phyloP scores from a whole-genome alignment of 306 rosid species.

The Acmispon strigosus region DNA sequence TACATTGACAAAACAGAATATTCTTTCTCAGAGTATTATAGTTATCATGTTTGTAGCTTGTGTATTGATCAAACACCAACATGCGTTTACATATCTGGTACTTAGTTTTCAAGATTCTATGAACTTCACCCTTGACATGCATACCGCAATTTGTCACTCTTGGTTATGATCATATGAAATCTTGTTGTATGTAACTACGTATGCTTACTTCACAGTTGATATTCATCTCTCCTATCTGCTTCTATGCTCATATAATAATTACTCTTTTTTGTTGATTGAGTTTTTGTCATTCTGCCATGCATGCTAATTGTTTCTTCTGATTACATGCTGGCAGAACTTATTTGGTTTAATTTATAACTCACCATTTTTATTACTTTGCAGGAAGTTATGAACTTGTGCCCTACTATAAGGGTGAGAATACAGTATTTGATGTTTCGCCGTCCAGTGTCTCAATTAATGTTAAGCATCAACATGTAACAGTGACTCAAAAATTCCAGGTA shows the following conservation, averaged over 20 bases:
- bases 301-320: slow-evolving; percentile 18
- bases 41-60: background rate
- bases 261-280: background rate
- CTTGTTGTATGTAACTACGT: slow-evolving; percentile 5
- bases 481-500: slow-evolving; percentile 92
- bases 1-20: background rate
- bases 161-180: slow-evolving; percentile 1
- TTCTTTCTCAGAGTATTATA: background rate
- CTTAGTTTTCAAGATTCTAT: slow-evolving; percentile 8
- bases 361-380: slow-evolving; percentile 31
- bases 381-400: slow-evolving; percentile 86
- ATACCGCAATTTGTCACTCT: background rate
- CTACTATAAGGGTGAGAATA: slow-evolving; percentile 95
- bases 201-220: background rate
- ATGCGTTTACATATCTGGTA: slow-evolving; percentile 10
- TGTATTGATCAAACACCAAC: background rate
- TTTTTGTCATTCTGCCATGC: slow-evolving; percentile 17
- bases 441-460: slow-evolving; percentile 59
- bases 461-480: slow-evolving; percentile 72
- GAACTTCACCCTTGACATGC: background rate
- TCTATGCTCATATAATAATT: background rate
- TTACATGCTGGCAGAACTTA: slow-evolving; percentile 9
- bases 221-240: background rate
- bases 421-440: slow-evolving; percentile 93
- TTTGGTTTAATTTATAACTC: slow-evolving; percentile 18